Base-by-base conservation (phyloP, 768 basidiomycete species). In the Termitomyces sp. region DNA sequence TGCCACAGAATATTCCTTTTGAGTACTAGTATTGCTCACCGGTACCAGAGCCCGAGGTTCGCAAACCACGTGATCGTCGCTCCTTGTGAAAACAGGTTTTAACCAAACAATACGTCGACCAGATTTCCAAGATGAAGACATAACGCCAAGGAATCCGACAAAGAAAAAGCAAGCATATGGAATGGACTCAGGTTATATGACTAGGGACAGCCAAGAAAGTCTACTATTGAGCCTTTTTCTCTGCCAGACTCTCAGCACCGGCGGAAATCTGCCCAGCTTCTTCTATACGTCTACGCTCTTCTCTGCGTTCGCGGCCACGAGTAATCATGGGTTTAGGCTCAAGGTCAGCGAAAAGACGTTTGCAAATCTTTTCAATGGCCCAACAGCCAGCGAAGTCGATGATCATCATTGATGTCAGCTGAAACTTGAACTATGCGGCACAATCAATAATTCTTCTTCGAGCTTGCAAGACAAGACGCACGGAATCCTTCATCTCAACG, bases 361-460 rank as follows among this genome's bases (percentile, higher is more conserved):
- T 98, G 78, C 94, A 94, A 7, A 76, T 69, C 51, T 79, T 78
- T 69, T 99, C 95, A 49, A 97, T 80, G 48, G 86, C 64, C 82
- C 83, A 98, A 67, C 95, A 98, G 0, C 92, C 93, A 6, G 71
- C 82, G 62, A 97, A 97, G 73, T 99, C 97, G 50, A 86, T 69
- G 30, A 90, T 65, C 97, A 99, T 99, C 45, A 85, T 79, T 10
- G 74, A 61, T 0, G 92, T 94, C 61, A 99, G 71, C 58, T 79
- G 81, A 65, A 88, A 53, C 69, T 88, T 91, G 83, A 99, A 99
- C 93, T 96, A 32, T 36, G 26, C 38, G 10, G 28, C 43, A 18
- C 18, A 53, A 53, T 60, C 35, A 60, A 42, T 8, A 13, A 48
- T 28, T 13, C 33, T 6, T 44, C 6, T 38, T 14, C 12, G 4